Conservation (phyloP, 2,329 filamentous ascomycete species). For the Blastomyces parvus region DNA sequence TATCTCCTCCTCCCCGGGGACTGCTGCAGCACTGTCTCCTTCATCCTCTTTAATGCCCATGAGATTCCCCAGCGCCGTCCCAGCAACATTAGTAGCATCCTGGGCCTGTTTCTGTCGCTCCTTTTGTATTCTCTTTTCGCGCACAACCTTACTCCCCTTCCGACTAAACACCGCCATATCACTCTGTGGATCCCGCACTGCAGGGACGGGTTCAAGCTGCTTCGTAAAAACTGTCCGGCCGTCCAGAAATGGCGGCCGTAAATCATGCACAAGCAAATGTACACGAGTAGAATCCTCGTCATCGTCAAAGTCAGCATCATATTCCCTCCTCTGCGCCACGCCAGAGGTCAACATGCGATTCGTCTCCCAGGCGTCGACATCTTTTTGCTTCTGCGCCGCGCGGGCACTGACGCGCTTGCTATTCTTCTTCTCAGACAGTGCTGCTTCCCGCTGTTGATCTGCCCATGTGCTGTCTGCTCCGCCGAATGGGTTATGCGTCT, state of each 20-base stretch:
- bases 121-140: constrained; percentile 80
- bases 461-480: constrained; percentile 62
- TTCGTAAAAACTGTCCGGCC: constrained; percentile 95
- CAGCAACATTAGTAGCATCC: constrained; percentile 84
- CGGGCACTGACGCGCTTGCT: constrained; percentile 61
- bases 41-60: constrained; percentile 93
- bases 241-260: constrained; percentile 89
- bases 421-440: constrained; percentile 69
- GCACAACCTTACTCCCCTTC: constrained; percentile 88
- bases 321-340: constrained; percentile 79
- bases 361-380: constrained; percentile 96
- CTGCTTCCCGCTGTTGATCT: constrained; percentile 65
- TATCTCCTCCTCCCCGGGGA: constrained; percentile 55
- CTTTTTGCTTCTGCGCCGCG: constrained; percentile 76
- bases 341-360: constrained; percentile 97
- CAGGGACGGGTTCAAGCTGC: constrained; percentile 87
- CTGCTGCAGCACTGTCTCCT: constrained; percentile 71
- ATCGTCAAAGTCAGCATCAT: constrained; percentile 65
- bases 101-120: constrained; percentile 91
- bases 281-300: constrained; percentile 85
- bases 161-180: constrained; percentile 98
- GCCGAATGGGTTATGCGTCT: constrained; percentile 86
- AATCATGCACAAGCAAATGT: constrained; percentile 84
- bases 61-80: constrained; percentile 84
- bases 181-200: constrained; percentile 85